phyloP scores from a whole-genome alignment of 2,329 filamentous ascomycete species.

The Cordyceps javanica region DNA sequence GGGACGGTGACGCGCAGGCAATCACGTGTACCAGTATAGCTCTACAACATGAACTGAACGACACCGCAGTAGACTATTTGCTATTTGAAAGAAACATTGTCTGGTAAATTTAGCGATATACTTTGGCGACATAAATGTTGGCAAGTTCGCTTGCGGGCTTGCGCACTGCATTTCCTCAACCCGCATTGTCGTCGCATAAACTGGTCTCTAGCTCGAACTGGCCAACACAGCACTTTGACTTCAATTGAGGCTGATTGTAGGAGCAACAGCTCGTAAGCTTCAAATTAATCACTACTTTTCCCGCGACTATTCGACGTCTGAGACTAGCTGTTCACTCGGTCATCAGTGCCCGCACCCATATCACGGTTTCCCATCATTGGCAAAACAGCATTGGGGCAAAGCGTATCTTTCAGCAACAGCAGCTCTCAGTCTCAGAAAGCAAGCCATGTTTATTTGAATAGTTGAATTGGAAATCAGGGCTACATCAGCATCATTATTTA shows the following conservation, averaged over 20 bases:
- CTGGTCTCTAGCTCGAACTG: background rate
- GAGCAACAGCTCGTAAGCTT: too few relatives aligned
- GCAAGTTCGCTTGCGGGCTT: background rate
- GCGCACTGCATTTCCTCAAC: background rate
- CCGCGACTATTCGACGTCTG: too few relatives aligned
- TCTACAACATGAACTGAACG: background rate
- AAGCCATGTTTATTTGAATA: too few relatives aligned
- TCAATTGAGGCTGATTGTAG: background rate
- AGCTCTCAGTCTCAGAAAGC: too few relatives aligned
- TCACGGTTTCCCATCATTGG: too few relatives aligned
- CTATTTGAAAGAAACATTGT: background rate
- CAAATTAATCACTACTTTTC: too few relatives aligned
- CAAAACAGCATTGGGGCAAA: too few relatives aligned
- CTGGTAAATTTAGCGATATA: background rate
- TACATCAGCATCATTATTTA: too few relatives aligned
- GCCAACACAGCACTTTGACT: background rate
- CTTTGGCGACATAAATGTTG: background rate
- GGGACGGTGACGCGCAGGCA: constrained; percentile 1
- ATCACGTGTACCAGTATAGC: background rate
- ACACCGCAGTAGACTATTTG: background rate
- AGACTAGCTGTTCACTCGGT: too few relatives aligned
- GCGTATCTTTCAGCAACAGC: too few relatives aligned
- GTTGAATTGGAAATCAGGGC: too few relatives aligned
- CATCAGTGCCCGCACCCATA: too few relatives aligned
- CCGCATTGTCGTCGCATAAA: background rate